Evolutionary conservation across 2,329 filamentous ascomycete genomes (phyloP), one percentile per base, ranked within the genome.

Genomic region (Colletotrichum neosansevieriae): DNA sequence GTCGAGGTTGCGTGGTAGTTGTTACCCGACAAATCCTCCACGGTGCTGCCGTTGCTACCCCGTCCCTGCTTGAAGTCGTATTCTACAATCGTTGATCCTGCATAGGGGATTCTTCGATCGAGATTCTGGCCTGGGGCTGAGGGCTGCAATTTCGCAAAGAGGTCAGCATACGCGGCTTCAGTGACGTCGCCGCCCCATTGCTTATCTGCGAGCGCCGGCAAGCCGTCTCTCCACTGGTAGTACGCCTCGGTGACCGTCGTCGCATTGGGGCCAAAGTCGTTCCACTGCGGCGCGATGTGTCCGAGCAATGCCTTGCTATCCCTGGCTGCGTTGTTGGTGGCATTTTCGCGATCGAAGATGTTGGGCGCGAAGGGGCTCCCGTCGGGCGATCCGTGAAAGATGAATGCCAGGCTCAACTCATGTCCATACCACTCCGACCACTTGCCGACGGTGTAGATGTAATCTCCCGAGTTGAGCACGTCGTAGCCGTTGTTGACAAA

Each of bases 131-230:
- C 73, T 4, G 73, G 72, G 15, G 66, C 71, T 4, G 63, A 47
- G 1, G 72, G 69, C 54, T 74, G 73, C 36, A 74, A 51, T 24
- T 57, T 60, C 11, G 67, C 65, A 32, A 72, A 71, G 9, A 74
- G 34, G 2, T 44, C 32, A 11, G 2, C 53, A 3, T 69, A 65
- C 2, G 58, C 62, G 1, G 36, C 49, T 54, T 69, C 66, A 6
- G 47, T 11, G 1, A 70, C 69, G 11, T 71, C 60, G 11, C 74
- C 74, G 19, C 74, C 74, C 74, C 74, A 75, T 38, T 74, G 72
- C 70, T 75, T 74, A 32, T 75, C 72, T 3, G 73, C 74, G 13
- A 75, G 63, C 2, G 71, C 73, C 1, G 74, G 71, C 19, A 75
- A 61, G 1, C 72, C 73, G 3, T 74, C 68, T 0, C 71, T 66